A percentile compares a stretch with the other conserved stretches of the same genome.
These are phyloP conservation scores for Hanseniaspora singularis DNA, from an alignment of 805 yeast genomes.

Conservation along the genomic window DNA sequence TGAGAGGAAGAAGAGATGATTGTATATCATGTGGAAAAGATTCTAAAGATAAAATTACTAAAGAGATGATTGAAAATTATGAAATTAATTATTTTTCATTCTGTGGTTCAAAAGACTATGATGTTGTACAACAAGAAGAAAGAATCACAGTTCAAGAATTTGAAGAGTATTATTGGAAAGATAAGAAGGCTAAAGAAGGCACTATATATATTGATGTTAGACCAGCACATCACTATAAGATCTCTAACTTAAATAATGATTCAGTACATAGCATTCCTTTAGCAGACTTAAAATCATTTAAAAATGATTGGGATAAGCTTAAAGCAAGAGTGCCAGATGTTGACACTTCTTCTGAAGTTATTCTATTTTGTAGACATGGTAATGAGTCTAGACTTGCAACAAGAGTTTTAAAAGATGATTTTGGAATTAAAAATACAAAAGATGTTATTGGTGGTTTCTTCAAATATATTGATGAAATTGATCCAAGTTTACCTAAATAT, in stretches of 20 bases:
- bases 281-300: slow-evolving; percentile 31
- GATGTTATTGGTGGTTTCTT: slow-evolving; percentile 73
- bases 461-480: slow-evolving; percentile 53
- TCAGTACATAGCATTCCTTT: slow-evolving; percentile 52
- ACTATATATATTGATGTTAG: slow-evolving; percentile 61
- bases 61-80: slow-evolving; percentile 35
- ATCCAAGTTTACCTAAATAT: slow-evolving; percentile 51
- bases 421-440: slow-evolving; percentile 38
- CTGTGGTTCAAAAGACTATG: slow-evolving; percentile 51
- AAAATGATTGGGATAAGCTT: slow-evolving; percentile 24
- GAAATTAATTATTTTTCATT: slow-evolving; percentile 54
- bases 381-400: slow-evolving; percentile 82
- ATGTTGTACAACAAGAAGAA: slow-evolving; percentile 35
- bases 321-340: slow-evolving; percentile 23
- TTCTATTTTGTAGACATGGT: slow-evolving; percentile 74
- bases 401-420: slow-evolving; percentile 38
- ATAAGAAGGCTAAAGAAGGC: slow-evolving; percentile 16
- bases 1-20: slow-evolving; percentile 51
- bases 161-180: slow-evolving; percentile 25
- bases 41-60: slow-evolving; percentile 36
- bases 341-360: slow-evolving; percentile 28
- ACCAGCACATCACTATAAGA: slow-evolving; percentile 60
- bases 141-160: slow-evolving; percentile 36
- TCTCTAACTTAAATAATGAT: slow-evolving; percentile 42
- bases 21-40: slow-evolving; percentile 56